Evolutionary conservation across 139 green algal genomes (phyloP).

Genomic region (Chlorella sp.): DNA sequence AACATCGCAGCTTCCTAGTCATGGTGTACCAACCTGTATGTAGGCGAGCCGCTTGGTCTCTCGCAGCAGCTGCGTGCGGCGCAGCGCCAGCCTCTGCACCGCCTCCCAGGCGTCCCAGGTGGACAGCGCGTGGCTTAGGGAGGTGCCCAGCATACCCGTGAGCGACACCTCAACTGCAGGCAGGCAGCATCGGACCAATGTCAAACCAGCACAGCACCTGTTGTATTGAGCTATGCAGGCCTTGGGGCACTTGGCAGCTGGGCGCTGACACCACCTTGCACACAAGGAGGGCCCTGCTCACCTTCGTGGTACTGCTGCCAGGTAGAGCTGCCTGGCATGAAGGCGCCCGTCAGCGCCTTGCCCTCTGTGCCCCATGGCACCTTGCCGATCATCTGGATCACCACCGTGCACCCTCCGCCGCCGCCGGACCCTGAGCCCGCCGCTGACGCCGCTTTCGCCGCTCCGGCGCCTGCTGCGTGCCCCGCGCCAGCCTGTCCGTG

Average conservation of each 20-base stretch:
- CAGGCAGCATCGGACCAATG: too few relatives aligned
- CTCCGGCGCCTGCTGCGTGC: too few relatives aligned
- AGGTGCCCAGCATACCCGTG: neutral
- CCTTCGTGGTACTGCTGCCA: neutral
- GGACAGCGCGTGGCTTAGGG: neutral
- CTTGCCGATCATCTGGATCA: neutral
- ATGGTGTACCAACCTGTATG: neutral
- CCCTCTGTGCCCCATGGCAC: neutral
- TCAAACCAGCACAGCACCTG: too few relatives aligned
- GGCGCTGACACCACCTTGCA: too few relatives aligned
- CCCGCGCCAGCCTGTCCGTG: neutral
- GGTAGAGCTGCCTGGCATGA: neutral
- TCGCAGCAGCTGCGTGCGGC: neutral
- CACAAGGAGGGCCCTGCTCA: too few relatives aligned
- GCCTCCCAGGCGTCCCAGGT: neutral
- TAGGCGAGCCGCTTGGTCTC: neutral
- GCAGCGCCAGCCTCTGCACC: neutral
- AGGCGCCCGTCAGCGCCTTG: neutral
- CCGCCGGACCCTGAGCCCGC: too few relatives aligned
- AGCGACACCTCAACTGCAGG: neutral
- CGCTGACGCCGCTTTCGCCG: too few relatives aligned
- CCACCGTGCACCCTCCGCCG: neutral
- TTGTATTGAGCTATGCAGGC: too few relatives aligned
- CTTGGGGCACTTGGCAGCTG: too few relatives aligned
- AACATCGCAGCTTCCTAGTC: neutral